A percentile compares a stretch with the other conserved stretches of the same genome.
Evolutionary conservation across 306 rosid genomes (phyloP).

Genomic region (Vicia villosa): DNA sequence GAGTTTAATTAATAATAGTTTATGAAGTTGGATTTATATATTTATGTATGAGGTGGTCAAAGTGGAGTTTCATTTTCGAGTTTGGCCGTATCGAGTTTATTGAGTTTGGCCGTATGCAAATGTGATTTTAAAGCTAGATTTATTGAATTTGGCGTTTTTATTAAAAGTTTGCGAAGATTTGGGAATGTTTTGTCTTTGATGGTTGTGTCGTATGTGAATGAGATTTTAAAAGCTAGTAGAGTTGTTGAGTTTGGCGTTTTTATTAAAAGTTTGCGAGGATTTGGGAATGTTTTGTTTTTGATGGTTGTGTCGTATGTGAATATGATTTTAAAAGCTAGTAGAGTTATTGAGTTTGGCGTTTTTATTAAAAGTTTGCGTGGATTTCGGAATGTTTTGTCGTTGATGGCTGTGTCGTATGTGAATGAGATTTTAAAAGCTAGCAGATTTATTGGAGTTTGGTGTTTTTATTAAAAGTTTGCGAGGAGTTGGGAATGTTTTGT

Average conservation of each 20-base stretch:
- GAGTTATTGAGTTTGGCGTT: slow-evolving; percentile 12
- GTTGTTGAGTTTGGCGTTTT: slow-evolving; percentile 10
- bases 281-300: neutral
- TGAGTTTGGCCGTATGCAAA: too few species aligned
- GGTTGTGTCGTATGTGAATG: neutral
- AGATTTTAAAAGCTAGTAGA: neutral
- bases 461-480: neutral
- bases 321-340: neutral
- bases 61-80: neutral
- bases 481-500: neutral
- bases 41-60: neutral
- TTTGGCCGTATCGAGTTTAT: too few species aligned
- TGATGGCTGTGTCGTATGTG: neutral
- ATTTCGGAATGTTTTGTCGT: neutral
- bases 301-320: neutral
- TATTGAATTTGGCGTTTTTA: neutral
- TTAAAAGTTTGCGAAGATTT: neutral
- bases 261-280: neutral
- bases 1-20: neutral
- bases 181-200: neutral
- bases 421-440: neutral
- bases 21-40: neutral
- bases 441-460: neutral
- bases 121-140: too few species aligned
- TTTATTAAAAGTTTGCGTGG: neutral